A percentile compares a stretch with the other conserved stretches of the same genome.
Conservation (phyloP, 495 filamentous ascomycete species). For the Evernia prunastri region DNA sequence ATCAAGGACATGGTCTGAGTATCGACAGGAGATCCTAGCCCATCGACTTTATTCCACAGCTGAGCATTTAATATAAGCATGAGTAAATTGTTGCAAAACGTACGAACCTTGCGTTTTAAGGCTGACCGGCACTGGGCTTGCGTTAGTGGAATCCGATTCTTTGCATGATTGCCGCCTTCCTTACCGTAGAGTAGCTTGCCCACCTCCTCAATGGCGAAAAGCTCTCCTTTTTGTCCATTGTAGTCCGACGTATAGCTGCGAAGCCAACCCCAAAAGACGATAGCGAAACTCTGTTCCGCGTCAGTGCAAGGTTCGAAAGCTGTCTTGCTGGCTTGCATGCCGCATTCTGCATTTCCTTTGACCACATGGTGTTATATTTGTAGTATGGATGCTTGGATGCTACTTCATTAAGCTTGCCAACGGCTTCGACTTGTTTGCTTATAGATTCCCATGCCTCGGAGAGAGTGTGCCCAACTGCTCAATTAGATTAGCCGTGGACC, state of each 20-base stretch:
- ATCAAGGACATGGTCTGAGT: background rate
- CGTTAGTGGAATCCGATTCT: background rate
- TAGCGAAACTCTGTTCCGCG: conserved; percentile 47
- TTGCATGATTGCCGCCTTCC: conserved; percentile 22
- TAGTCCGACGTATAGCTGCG: conserved; percentile 46
- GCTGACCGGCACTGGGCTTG: conserved; percentile 75
- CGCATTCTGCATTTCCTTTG: conserved; percentile 74
- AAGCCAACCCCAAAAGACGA: conserved; percentile 72
- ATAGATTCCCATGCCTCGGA: conserved; percentile 49
- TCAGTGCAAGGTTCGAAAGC: conserved; percentile 3
- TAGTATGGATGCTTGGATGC: conserved; percentile 88
- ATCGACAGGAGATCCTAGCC: background rate
- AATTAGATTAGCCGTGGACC: background rate
- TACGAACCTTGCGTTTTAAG: conserved; percentile 55
- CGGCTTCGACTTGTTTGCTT: conserved; percentile 46
- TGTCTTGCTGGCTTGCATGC: conserved; percentile 33
- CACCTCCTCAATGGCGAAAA: conserved; percentile 83
- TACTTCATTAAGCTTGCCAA: conserved; percentile 56
- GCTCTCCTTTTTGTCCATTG: conserved; percentile 43
- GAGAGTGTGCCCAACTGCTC: conserved; percentile 37
- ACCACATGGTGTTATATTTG: conserved; percentile 88
- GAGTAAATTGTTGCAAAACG: background rate
- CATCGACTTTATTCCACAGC: background rate
- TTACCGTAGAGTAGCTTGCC: conserved; percentile 67
- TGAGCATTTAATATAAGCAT: background rate